Evolutionary conservation across 1,284 basidiomycete species (phyloP).

Genomic region (Blastosporella zonata): DNA sequence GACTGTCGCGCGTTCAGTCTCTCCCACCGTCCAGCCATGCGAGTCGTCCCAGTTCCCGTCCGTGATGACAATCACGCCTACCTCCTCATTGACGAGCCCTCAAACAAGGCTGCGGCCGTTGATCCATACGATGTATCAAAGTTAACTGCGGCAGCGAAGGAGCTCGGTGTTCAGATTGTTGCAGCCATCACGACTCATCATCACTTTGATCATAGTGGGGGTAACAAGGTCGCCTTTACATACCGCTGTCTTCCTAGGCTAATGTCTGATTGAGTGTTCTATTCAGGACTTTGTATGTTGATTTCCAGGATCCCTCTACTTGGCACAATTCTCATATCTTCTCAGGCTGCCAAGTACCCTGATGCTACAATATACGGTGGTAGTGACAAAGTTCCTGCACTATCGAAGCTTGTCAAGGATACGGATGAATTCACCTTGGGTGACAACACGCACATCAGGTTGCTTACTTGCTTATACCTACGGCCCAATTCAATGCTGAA

Average conservation of each 20-base stretch:
- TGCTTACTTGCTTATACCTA: constrained; percentile 19
- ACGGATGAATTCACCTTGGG: constrained; percentile 74
- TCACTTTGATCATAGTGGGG: constrained; percentile 89
- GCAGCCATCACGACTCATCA: constrained; percentile 87
- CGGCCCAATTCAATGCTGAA: too few species aligned
- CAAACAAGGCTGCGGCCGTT: constrained; percentile 71
- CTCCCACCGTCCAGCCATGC: constrained; percentile 44
- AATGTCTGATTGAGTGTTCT: constrained; percentile 3
- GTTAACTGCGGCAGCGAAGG: constrained; percentile 65
- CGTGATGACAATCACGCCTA: constrained; percentile 89
- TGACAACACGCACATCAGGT: constrained; percentile 71
- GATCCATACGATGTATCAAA: constrained; percentile 84
- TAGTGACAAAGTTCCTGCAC: constrained; percentile 63
- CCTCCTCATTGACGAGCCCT: constrained; percentile 72
- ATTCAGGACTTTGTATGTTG: constrained; percentile 53
- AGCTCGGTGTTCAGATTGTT: constrained; percentile 66
- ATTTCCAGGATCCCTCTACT: constrained; percentile 1
- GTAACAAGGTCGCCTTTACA: constrained; percentile 41
- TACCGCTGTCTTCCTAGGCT: constrained; percentile 5
- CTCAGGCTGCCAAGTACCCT: constrained; percentile 61
- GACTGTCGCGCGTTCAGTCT: constrained; percentile 13
- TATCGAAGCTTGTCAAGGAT: constrained; percentile 77
- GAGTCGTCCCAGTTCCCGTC: constrained; percentile 74
- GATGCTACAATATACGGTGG: constrained; percentile 82
- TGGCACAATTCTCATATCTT: constrained; percentile 10